Base-by-base conservation (phyloP, 2,329 filamentous ascomycete genomes). In the Aspergillus tamarii region DNA sequence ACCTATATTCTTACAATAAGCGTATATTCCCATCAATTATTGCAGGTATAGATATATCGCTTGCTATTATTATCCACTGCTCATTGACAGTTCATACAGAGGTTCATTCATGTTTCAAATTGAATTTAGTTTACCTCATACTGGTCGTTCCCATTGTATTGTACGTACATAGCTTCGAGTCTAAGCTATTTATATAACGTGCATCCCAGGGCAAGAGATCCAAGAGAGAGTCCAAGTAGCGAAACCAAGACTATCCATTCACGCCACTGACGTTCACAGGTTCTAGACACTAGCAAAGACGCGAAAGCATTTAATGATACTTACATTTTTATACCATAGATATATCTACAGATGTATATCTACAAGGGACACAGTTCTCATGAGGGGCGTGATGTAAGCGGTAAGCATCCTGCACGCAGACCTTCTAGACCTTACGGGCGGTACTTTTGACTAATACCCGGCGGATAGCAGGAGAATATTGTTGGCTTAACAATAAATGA, bases 401-500 rank as follows among this genome's bases (percentile, higher is more conserved):
- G 32, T 34, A 34, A 11, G 32, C 32, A 34, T 34, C 32, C 30
- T 11, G 9, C 26, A 50, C 16, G 23, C 16, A 32, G 28, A 30
- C 48, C 48, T 52, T 52, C 26, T 52, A 52, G 28, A n/a, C 48
- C 48, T 32, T 21, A 14, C 28, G 9, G 9, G 11, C n/a, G 19
- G 48, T 65, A 63, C 60, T 65, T 62, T 57, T 67, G 45, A 21
- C 30, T 32, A 52, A 52, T 26, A 48, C 39, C 39, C 57, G 39
- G 54, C 61, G 45, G 55, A 61, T 60, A 57, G 62, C 66, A 64
- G 16, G 28, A 30, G 16, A 34, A 32, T 61, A 57, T 61, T 34
- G 57, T 52, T 41, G 60, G 39, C 55, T 66, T 62, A 53, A 55
- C 46, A 64, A 61, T 46, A 30, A 30, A 61, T 64, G 66, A 63